phyloP scores from a whole-genome alignment of 192 early-diverging fungal species.

The Linnemannia exigua region DNA sequence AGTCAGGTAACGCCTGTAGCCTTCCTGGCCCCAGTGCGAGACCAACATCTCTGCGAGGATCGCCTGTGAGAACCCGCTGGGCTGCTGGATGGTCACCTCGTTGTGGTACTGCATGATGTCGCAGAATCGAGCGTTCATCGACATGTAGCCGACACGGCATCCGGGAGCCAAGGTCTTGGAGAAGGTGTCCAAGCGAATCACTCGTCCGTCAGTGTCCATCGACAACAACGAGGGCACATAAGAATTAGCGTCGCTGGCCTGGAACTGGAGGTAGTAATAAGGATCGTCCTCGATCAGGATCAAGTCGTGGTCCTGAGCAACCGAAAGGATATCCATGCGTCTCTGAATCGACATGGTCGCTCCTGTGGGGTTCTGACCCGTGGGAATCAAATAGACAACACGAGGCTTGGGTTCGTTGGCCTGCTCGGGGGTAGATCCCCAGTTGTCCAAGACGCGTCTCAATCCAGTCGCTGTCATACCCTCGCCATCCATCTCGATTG shows the following conservation, averaged over 20 bases:
- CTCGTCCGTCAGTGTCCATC: constrained; percentile 85
- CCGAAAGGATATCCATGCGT: constrained; percentile 77
- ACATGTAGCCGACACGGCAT: constrained; percentile 80
- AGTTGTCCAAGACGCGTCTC: constrained; percentile 57
- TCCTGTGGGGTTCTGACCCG: constrained; percentile 92
- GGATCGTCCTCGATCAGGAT: constrained; percentile 93
- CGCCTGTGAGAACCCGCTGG: constrained; percentile 82
- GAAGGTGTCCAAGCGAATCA: constrained; percentile 90
- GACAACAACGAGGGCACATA: constrained; percentile 82
- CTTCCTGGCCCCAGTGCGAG: constrained; percentile 78
- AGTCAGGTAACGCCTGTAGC: constrained; percentile 76
- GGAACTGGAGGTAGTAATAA: constrained; percentile 90
- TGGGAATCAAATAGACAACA: constrained; percentile 82
- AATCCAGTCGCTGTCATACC: constrained; percentile 72
- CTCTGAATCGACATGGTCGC: constrained; percentile 81
- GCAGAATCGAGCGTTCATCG: constrained; percentile 70
- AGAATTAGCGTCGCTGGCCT: constrained; percentile 6
- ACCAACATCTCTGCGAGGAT: constrained; percentile 74
- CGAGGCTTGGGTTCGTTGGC: constrained; percentile 58
- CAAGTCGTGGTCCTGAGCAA: constrained; percentile 80
- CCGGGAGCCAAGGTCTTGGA: constrained; percentile 90
- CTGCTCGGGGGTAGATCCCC: constrained; percentile 51
- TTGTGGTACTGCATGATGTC: constrained; percentile 83
- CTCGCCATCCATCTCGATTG: constrained; percentile 70
- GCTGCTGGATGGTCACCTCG: constrained; percentile 83